Base-by-base conservation (phyloP, 1,284 basidiomycete species). In the Pyrrhoderma lamaoense region DNA sequence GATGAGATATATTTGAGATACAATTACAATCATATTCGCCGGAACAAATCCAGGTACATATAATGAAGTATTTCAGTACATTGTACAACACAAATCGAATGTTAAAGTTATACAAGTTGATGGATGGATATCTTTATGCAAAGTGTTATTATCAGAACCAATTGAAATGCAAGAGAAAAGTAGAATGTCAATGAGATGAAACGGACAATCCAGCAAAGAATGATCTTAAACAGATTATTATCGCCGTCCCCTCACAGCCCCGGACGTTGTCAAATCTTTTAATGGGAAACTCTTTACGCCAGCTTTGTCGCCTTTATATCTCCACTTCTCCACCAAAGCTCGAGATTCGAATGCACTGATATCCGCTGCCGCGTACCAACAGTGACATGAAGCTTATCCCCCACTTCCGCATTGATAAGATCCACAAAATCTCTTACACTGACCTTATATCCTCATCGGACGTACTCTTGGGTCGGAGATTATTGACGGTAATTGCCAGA, bases 371-470 rank as follows among this genome's bases (percentile, higher is more conserved):
- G 61, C 3, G 91, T 95, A 2, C 91, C 96, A 3, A 98, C 81
- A 0, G 96, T 99, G 54, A 99, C 78, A 64, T 99, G 96, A 57
- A 94, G 64, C 55, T 75, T 58, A 9, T 68, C 59, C 53, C 67
- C 69, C 9, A 82, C 60, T 14, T 77, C 73, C 13, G 68, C 62
- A 0, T 76, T 70, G 18, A 93, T 60, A 42, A 57, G 60, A 2
- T 65, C 64, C 18, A 83, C 57, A 45, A 87, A 80, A 35, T 71
- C 68, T 13, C 69, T 61, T 3, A 73, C 76, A 35, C 67, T 66
- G 43, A 75, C 66, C 3, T 64, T 13, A 57, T 58, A 11, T 71
- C 65, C 3, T 59, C 58, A 34, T 61, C 65, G 1, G 60, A 55
- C 37, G 68, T 63, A 27, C 60, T 49, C 23, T 49, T 65, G 13